Evolutionary conservation across 179 eudicot species (phyloP).

Genomic region (Pouteria campechiana): DNA sequence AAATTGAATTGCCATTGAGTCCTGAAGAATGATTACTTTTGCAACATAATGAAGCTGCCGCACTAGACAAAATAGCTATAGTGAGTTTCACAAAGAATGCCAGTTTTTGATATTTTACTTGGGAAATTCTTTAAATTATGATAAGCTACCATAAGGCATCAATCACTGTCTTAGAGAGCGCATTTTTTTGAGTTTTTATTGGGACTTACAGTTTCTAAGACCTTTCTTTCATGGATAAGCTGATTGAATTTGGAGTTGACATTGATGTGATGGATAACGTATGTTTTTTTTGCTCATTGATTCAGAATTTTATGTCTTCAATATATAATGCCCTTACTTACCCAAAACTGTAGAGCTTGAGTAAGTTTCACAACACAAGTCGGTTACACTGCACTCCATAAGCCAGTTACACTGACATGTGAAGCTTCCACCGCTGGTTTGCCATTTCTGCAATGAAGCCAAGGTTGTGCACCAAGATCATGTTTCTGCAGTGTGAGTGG

Average conservation of each 20-base stretch:
- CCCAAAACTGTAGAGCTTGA: neutral
- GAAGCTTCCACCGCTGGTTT: too few relatives aligned
- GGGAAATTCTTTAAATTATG: neutral
- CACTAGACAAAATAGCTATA: slow-evolving; percentile 62
- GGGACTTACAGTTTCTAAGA: neutral
- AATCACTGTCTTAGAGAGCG: neutral
- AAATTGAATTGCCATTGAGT: slow-evolving; percentile 59
- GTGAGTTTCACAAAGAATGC: slow-evolving; percentile 28
- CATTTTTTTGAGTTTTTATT: neutral
- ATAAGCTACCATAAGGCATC: too few relatives aligned
- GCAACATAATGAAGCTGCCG: slow-evolving; percentile 45
- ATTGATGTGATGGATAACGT: slow-evolving; percentile 72
- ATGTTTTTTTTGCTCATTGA: neutral
- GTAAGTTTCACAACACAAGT: slow-evolving; percentile 28
- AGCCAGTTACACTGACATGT: too few relatives aligned
- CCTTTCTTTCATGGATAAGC: slow-evolving; percentile 43
- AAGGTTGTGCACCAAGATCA: slow-evolving; percentile 97
- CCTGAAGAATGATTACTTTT: slow-evolving; percentile 64
- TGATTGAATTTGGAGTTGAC: slow-evolving; percentile 49
- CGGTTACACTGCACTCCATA: slow-evolving; percentile 81
- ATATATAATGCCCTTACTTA: neutral
- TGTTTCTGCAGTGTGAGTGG: slow-evolving; percentile 90
- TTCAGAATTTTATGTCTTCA: neutral
- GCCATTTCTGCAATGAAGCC: too few relatives aligned
- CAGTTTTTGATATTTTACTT: neutral